Evolutionary conservation across 2,329 filamentous ascomycete species (phyloP).

Genomic region (Fusarium gaditjirri): DNA sequence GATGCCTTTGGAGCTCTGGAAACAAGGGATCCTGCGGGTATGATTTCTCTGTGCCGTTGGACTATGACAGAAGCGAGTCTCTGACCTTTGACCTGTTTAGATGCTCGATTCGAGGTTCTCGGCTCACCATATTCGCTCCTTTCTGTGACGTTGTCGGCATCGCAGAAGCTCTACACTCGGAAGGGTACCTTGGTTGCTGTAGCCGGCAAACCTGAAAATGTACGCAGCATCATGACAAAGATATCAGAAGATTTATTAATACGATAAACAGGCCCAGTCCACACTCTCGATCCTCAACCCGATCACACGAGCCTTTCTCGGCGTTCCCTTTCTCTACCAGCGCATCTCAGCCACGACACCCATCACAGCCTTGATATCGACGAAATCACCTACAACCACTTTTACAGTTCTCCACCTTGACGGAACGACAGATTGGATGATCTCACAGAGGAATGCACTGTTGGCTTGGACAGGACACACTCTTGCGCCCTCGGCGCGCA

Average conservation of each 20-base stretch:
- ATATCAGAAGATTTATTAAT: constrained; percentile 1
- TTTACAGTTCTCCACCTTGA: constrained; percentile 91
- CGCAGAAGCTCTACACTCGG: constrained; percentile 91
- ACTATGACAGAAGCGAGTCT: background rate
- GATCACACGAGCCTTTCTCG: constrained; percentile 79
- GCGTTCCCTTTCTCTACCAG: constrained; percentile 96
- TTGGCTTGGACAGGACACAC: constrained; percentile 98
- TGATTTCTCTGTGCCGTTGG: constrained; percentile 13
- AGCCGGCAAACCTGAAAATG: constrained; percentile 90
- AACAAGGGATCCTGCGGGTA: constrained; percentile 64
- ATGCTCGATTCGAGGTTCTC: constrained; percentile 94
- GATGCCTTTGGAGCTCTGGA: constrained; percentile 67
- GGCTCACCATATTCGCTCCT: constrained; percentile 93
- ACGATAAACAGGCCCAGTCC: constrained; percentile 75
- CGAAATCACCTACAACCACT: constrained; percentile 86
- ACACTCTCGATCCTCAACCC: constrained; percentile 89
- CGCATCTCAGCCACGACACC: constrained; percentile 87
- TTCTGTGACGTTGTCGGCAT: constrained; percentile 91
- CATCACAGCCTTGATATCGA: constrained; percentile 87
- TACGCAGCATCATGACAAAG: constrained; percentile 50
- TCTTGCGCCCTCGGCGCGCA: constrained; percentile 76
- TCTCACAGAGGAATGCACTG: constrained; percentile 86
- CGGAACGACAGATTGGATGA: constrained; percentile 94
- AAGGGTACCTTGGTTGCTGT: constrained; percentile 91
- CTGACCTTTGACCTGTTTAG: constrained; percentile 59